Evolutionary conservation across 805 yeast species (phyloP).

Genomic region (Myxozyma melibiosi): DNA sequence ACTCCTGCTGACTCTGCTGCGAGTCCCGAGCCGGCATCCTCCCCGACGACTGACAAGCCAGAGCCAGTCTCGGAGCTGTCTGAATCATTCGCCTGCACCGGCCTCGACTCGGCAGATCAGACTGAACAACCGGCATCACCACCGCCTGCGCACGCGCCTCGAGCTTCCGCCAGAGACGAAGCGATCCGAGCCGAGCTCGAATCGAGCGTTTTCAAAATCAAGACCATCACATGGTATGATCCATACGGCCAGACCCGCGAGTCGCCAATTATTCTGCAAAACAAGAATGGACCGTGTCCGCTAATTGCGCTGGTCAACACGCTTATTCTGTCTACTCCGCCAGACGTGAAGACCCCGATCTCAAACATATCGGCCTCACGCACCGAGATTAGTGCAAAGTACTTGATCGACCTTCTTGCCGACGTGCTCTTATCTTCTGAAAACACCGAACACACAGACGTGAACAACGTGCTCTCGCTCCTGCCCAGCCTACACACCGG

Average conservation of each 20-base stretch:
- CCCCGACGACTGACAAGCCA: no score
- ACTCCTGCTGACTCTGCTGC: no score
- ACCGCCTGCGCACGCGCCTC: background rate
- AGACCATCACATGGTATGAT: slow-evolving; percentile 24
- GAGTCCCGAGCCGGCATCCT: no score
- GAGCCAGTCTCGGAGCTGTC: no score
- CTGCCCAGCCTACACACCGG: slow-evolving; percentile 73
- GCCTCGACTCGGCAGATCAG: background rate
- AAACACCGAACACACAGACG: slow-evolving; percentile 25
- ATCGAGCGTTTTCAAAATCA: slow-evolving; percentile 26
- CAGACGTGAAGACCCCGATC: slow-evolving; percentile 16
- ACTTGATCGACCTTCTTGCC: slow-evolving; percentile 55
- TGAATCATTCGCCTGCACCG: background rate
- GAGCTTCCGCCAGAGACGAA: background rate
- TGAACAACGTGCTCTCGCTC: slow-evolving; percentile 51
- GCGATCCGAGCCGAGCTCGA: slow-evolving; percentile 4
- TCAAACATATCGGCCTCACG: slow-evolving; percentile 16
- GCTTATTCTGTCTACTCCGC: slow-evolving; percentile 54
- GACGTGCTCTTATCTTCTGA: slow-evolving; percentile 46
- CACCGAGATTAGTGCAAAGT: slow-evolving; percentile 43
- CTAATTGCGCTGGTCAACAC: slow-evolving; percentile 76
- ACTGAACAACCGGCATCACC: background rate
- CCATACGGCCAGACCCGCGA: slow-evolving; percentile 15
- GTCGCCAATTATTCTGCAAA: slow-evolving; percentile 63
- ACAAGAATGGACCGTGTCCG: slow-evolving; percentile 87